Evolutionary conservation across 2,329 filamentous ascomycete species (phyloP), one percentile per base, ranked within the genome.

Genomic region (Dactylonectria estremocensis): DNA sequence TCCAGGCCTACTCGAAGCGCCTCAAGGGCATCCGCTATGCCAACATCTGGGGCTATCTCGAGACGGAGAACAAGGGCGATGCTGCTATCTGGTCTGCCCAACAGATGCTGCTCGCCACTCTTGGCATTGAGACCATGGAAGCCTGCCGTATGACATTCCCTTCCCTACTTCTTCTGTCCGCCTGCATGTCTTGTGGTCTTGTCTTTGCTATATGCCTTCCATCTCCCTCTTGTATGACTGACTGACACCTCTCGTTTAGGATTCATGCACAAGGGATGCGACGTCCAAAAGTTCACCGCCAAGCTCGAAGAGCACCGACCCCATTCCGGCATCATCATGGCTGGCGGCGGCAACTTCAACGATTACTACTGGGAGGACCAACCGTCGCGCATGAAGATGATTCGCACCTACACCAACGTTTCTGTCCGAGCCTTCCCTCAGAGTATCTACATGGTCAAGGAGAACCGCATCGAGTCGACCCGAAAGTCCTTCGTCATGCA

Each of bases 341-440:
- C 74, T 20, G 74, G 74, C 52, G 74, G 74, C 3, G 74, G 74
- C 31, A 76, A 76, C 68, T 76, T 76, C 24, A 76, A 76, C 67
- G 74, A 76, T 57, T 76, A 76, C 66, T 76, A 76, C 65, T 76
- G 74, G 74, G 74, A 76, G 61, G 74, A 76, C 61, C 73, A 76
- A 67, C 74, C 74, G 66, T 76, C 73, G 14, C 74, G 74, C 55
- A 76, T 76, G 74, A 75, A 76, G 70, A 75, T 76, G 74, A 76
- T 76, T 28, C 43, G 61, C 33, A 73, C 69, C 59, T 76, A 74
- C 49, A 61, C 64, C 22, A 69, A 75, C 54, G 37, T 70, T 18
- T 70, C 74, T 7, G 61, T 76, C 33, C 72, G 74, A 40, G 74
- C 74, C 14, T 76, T 76, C 55, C 74, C 74, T 10, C 74, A 76